Evolutionary conservation across 106 monocot genomes (phyloP), one percentile per base, ranked within the genome.

Genomic region (Dactylorhiza incarnata): DNA sequence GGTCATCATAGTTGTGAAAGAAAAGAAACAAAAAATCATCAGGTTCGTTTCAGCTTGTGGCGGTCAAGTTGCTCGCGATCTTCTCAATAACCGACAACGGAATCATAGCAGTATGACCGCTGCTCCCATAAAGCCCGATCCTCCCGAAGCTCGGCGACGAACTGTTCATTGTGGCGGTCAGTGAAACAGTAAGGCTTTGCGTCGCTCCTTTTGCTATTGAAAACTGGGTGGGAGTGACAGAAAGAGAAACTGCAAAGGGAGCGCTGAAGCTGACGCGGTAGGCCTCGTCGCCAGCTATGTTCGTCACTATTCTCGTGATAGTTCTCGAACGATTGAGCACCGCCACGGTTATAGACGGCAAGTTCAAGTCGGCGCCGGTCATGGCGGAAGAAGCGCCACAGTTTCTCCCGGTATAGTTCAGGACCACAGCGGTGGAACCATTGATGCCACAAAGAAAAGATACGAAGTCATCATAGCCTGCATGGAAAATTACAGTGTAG

Each of bases 381-480:
- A 89, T 78, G 48, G 87, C 61, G 62, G 84, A 69, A 24, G n/a
- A 23, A 37, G 65, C 2, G 1, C 77, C 83, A 75, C 97, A 99
- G 63, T 11, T 78, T 13, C 70, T 56, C 48, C 91, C 80, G 17
- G 97, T 99, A 71, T 94, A 91, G 75, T 99, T 99, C 23, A 79
- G 77, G 54, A 99, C 91, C 10, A 85, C 77, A 10, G 91, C 89
- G 73, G 73, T 55, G 37, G 97, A 99, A 17, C 91, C 94, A 71
- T 91, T 89, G 73, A 99, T 94, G 66, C 76, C 87, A 56, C 97
- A 99, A 6, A 99, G 89, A 78, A 99, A 99, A 62, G 89, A 86
- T 23, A 91, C 65, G 49, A 76, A 91, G 56, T 99, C 89, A 76
- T 91, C 76, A 68, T 81, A 99, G 85, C 81, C 97, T 99, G 85